Conservation (phyloP, 2,329 filamentous ascomycete genomes). For the Monosporascus cannonballus region DNA sequence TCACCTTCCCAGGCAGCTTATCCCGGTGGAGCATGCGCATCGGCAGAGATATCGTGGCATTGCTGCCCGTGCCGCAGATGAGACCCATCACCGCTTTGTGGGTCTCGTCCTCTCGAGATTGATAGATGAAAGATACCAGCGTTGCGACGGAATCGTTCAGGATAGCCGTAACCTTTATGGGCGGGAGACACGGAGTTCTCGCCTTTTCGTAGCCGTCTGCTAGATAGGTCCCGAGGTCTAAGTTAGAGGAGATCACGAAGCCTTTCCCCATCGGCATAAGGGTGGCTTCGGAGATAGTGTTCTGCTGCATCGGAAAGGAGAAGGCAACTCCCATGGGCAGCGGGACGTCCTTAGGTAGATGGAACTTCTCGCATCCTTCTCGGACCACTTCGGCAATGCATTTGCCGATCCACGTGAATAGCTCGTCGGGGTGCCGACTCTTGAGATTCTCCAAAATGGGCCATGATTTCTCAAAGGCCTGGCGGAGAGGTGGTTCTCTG, state of each 20-base stretch:
- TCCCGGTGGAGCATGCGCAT: slow-evolving; percentile 54
- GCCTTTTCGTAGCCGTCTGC: slow-evolving; percentile 51
- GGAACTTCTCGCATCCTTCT: slow-evolving; percentile 42
- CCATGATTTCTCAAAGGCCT: slow-evolving; percentile 65
- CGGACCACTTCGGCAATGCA: slow-evolving; percentile 69
- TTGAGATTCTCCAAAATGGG: slow-evolving; percentile 69
- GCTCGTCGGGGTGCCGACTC: slow-evolving; percentile 64
- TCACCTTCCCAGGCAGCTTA: slow-evolving; percentile 50
- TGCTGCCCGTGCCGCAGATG: slow-evolving; percentile 76
- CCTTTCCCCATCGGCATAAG: slow-evolving; percentile 67
- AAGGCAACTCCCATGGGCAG: slow-evolving; percentile 65
- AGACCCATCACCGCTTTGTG: slow-evolving; percentile 71
- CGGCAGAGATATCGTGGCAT: slow-evolving; percentile 71
- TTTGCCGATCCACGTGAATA: slow-evolving; percentile 77
- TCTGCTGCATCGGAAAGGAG: slow-evolving; percentile 64
- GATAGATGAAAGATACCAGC: slow-evolving; percentile 69
- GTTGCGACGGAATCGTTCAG: slow-evolving; percentile 79
- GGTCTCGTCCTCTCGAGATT: slow-evolving; percentile 52
- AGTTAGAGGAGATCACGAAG: slow-evolving; percentile 54
- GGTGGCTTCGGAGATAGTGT: slow-evolving; percentile 54
- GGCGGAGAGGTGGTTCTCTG: slow-evolving; percentile 31
- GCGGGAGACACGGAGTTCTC: slow-evolving; percentile 47
- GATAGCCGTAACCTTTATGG: slow-evolving; percentile 67
- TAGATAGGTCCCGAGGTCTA: slow-evolving; percentile 56
- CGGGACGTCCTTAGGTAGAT: slow-evolving; percentile 35